Conservation (phyloP, 148 eudicot genomes). For the Rhododendron mucronatum region DNA sequence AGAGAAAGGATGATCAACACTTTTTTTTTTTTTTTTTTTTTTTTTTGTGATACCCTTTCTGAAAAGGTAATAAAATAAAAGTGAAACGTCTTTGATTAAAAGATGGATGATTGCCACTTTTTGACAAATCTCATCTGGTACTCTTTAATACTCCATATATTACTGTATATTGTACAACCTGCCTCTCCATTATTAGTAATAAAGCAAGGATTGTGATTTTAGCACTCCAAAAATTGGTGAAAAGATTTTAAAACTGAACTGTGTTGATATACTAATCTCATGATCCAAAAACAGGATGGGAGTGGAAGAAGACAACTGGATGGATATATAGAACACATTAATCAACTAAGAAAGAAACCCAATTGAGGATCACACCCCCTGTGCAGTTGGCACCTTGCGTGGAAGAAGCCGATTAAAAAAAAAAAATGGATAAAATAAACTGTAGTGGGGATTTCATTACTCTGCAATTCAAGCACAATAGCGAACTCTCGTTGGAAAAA, state of each 20-base stretch:
- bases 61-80: background rate
- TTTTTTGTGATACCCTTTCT: background rate
- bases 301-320: background rate
- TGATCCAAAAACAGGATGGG: background rate
- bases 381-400: background rate
- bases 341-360: background rate
- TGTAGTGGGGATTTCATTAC: background rate
- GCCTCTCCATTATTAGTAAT: background rate
- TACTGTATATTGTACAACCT: background rate
- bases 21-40: background rate
- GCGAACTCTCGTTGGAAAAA: background rate
- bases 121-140: background rate
- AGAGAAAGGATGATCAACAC: background rate
- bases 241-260: no score
- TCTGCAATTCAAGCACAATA: background rate
- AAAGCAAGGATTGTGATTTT: no score
- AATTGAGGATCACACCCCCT: background rate
- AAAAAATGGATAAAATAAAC: background rate
- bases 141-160: background rate
- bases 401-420: background rate
- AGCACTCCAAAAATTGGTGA: no score
- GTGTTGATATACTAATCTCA: no score
- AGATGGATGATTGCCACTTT: background rate
- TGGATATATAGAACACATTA: background rate
- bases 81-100: background rate